Conservation (phyloP, 2,329 filamentous ascomycete genomes). For the Helminthosporium solani region DNA sequence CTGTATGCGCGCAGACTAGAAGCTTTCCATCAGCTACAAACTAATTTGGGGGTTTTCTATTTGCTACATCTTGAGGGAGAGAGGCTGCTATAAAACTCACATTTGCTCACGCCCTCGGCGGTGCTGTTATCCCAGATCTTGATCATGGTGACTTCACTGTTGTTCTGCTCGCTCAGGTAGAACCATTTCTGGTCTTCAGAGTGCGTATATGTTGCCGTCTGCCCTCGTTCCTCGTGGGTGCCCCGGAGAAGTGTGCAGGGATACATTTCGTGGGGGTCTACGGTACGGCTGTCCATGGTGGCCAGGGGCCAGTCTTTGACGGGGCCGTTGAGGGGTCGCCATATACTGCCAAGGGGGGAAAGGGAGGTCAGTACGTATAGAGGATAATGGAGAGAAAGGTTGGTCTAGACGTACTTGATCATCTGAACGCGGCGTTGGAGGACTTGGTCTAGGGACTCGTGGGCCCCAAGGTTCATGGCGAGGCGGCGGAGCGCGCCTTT, state of each 20-base stretch:
- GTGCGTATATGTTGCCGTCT: conserved; percentile 6
- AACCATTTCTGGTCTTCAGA: conserved; percentile 13
- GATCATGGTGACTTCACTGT: conserved; percentile 14
- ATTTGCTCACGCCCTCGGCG: neutral
- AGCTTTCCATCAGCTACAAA: neutral
- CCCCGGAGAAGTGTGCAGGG: conserved; percentile 7
- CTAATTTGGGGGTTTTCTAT: neutral
- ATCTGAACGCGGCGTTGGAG: conserved; percentile 10
- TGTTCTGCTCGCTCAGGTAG: conserved; percentile 11
- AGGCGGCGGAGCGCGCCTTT: conserved; percentile 2
- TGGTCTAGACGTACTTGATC: conserved; percentile 6
- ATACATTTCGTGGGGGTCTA: conserved; percentile 1
- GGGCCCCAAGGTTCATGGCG: neutral
- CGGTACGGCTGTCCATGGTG: conserved; percentile 10
- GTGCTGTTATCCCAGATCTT: conserved; percentile 19
- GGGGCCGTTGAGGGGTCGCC: conserved; percentile 11
- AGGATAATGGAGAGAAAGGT: neutral
- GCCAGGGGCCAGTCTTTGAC: conserved; percentile 16
- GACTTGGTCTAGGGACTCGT: neutral
- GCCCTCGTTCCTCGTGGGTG: conserved; percentile 5
- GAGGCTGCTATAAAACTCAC: conserved; percentile 3
- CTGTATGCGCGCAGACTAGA: conserved; percentile 6
- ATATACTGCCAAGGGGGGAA: conserved; percentile 5
- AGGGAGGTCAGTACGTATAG: too few species aligned
- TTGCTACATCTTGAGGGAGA: neutral